Base-by-base conservation (phyloP, 257 asterid species). In the Lycium barbarum region DNA sequence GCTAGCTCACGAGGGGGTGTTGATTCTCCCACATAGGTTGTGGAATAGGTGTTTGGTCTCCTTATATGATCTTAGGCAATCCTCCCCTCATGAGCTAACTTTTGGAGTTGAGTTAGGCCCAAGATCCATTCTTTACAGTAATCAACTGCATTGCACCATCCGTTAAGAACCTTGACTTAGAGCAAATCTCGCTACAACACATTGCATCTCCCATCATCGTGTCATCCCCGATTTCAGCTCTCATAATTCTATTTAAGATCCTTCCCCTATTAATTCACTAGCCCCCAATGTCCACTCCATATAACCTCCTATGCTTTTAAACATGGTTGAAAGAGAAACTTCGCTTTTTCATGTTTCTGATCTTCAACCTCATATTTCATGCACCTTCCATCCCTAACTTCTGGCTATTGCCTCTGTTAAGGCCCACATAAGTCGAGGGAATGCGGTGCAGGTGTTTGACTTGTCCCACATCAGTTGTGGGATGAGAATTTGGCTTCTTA, bases 321-420 rank as follows among this genome's bases (percentile, higher is more conserved):
- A 36, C 51, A 68, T 36, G n/a, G 51, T 15, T 43, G 76, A 68
- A 68, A 68, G 45, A 66, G 76, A 68, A 67, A 68, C 76, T 68
- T 68, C 9, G 12, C 22, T 3, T 14, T 36, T 67, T 35, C 76
- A 67, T 12, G 5, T 36, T 68, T 36, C 13, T 36, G 22, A 68
- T 68, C 76, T 68, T 68, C 51, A 68, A 36, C 76, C 76, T 68
- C 12, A 68, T 68, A 68, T 1, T 43, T 68, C 51, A 68, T 68
- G 76, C 76, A 68, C 22, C 26, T 58, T 18, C 65, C 65, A 58
- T 22, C 65, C 55, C 4, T 17, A 58, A 58, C 76, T 2, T 68
- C 7, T 14, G 36, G 0, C 15, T 36, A 68, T 68, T 68, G 51
- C 76, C 76, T 68, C 49, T 68, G 22, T 14, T 67, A 67, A 67